Evolutionary conservation across 768 basidiomycete species (phyloP).

Genomic region (Tylopilus rubrobrunneus): DNA sequence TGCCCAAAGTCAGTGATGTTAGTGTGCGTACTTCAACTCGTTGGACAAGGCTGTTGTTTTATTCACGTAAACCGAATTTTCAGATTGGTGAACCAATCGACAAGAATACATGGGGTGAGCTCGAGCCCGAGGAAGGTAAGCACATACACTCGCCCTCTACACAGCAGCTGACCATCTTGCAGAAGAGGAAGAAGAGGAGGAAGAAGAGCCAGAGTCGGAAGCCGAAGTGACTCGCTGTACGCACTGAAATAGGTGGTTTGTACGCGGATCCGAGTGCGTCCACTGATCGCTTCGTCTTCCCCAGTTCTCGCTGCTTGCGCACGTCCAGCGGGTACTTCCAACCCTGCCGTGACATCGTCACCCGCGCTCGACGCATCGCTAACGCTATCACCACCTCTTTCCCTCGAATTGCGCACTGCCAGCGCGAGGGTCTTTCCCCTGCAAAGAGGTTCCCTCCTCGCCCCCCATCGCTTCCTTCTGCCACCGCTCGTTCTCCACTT

Average conservation of each 20-base stretch:
- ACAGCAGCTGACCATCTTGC: slow-evolving; percentile 7
- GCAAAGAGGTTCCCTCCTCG: slow-evolving; percentile 7
- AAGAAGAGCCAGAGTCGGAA: slow-evolving; percentile 49
- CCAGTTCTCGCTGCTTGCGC: no score
- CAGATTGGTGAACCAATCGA: slow-evolving; percentile 86
- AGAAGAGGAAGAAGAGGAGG: slow-evolving; percentile 58
- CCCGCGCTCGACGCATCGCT: no score
- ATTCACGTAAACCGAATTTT: slow-evolving; percentile 8
- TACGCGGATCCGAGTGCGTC: no score
- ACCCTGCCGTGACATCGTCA: no score
- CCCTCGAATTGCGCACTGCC: no score
- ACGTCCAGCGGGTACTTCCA: no score
- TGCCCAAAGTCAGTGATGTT: slow-evolving; percentile 72
- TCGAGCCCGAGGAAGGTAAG: slow-evolving; percentile 92
- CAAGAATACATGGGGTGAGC: slow-evolving; percentile 91
- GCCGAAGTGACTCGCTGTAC: no score
- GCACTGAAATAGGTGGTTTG: no score
- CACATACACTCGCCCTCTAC: slow-evolving; percentile 1
- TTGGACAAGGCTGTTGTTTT: neutral
- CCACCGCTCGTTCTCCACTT: slow-evolving; percentile 4
- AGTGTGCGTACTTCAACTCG: slow-evolving; percentile 50
- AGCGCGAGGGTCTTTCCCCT: slow-evolving; percentile 5
- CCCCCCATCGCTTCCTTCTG: slow-evolving; percentile 1
- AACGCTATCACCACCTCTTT: no score
- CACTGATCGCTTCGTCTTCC: no score